Evolutionary conservation across 306 rosid genomes (phyloP).

Genomic region (Dryas drummondii): DNA sequence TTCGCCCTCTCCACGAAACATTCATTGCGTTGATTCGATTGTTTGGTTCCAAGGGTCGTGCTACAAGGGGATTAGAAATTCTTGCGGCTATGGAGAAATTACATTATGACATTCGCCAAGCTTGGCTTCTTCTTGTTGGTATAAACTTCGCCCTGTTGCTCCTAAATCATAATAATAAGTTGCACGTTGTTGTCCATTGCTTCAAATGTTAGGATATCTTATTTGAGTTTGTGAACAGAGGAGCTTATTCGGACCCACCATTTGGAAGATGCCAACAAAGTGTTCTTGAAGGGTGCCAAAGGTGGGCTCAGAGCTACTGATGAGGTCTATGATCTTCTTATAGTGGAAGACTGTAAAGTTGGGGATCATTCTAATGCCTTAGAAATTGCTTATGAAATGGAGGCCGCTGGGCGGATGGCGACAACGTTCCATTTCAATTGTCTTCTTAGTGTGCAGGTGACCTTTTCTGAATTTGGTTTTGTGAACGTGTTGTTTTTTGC

Average conservation of each 20-base stretch:
- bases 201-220: not conserved
- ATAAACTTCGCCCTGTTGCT: not conserved
- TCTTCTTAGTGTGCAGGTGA: constrained; percentile 91
- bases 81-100: constrained; percentile 88
- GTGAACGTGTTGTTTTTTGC: not conserved
- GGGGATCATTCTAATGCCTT: constrained; percentile 94
- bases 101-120: constrained; percentile 75
- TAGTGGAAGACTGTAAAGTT: constrained; percentile 69
- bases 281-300: constrained; percentile 80
- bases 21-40: constrained; percentile 72
- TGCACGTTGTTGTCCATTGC: not conserved
- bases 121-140: constrained; percentile 85
- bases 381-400: constrained; percentile 88
- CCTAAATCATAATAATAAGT: not conserved
- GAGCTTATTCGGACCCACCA: constrained; percentile 65
- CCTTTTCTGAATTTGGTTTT: constrained; percentile 22
- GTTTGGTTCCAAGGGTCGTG: constrained; percentile 71
- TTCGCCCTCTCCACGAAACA: constrained; percentile 88
- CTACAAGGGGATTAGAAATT: constrained; percentile 64
- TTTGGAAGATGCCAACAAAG: constrained; percentile 81
- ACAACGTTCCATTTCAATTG: constrained; percentile 92
- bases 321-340: constrained; percentile 75
- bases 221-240: constrained; percentile 46
- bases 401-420: constrained; percentile 96
- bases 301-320: constrained; percentile 79